Base-by-base conservation (phyloP, 352 stramenopile genomes). In the Pythium graminicola region DNA sequence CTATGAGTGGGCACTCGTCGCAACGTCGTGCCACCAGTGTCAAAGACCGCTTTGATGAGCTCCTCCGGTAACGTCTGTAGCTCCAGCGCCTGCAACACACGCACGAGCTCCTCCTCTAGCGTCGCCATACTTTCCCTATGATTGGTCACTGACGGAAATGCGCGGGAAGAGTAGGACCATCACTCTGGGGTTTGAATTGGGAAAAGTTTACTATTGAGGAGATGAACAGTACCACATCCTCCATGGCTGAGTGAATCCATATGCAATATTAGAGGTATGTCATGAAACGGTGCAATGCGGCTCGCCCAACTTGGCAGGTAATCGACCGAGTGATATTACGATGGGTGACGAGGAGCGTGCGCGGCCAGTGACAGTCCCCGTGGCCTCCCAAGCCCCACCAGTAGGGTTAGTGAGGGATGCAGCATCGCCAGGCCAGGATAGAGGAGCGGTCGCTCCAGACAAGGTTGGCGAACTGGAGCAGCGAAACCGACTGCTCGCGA, bases 21-120 rank as follows among this genome's bases (percentile, higher is more conserved):
- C 4, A 81, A 54, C 7, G 70, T 69, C 16, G 81, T 91, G 47
- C 77, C 81, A 16, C 77, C 77, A 24, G 77, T 86, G 55, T 83
- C 64, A 44, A 91, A 89, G 9, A 91, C 67, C 50, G 68, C 65
- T 17, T 71, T 42, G 54, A 85, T 76, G 31, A 75, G 70, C 27
- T 59, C 44, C 28, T 69, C 61, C 5, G 77, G 72, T 23, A 91
- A 65, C 7, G 67, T 61, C 23, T 69, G 63, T 19, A 91, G 74
- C 50, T 71, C 66, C 43, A 91, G 74, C 43, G 73, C 65, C 26
- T 63, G 72, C 64, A 91, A 65, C 50, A 63, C 73, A 29, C 66
- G 67, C 60, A 79, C 70, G 10, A 91, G 63, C 55, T 85, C 74
- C 57, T 69, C 59, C 65, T 86, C 70, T 42, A 86, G 66, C 51